A percentile compares a stretch with the other conserved stretches of the same genome.
phyloP scores from a whole-genome alignment of 1,284 basidiomycete genomes.

The Serendipita sp. region DNA sequence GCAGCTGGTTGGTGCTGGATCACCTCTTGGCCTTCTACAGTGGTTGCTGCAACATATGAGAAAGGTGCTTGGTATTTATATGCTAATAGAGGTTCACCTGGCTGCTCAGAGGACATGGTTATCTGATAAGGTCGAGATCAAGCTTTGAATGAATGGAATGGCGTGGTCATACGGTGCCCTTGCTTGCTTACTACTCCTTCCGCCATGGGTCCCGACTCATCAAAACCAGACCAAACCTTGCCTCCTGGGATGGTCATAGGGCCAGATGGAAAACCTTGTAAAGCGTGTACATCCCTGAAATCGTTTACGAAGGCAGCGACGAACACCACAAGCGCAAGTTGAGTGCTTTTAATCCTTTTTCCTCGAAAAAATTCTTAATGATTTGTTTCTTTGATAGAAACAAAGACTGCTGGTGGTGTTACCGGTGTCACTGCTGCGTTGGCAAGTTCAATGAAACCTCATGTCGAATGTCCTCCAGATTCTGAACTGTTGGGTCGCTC shows the following conservation, averaged over 20 bases:
- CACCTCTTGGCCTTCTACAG: neutral
- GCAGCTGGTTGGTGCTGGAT: neutral
- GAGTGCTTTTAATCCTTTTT: slow-evolving; percentile 14
- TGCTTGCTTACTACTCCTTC: neutral
- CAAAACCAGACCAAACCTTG: slow-evolving; percentile 19
- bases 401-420: slow-evolving; percentile 15
- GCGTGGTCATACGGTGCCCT: neutral
- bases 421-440: slow-evolving; percentile 12
- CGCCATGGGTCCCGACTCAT: neutral
- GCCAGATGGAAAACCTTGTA: slow-evolving; percentile 87
- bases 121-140: neutral
- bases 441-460: slow-evolving; percentile 22
- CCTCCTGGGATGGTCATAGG: slow-evolving; percentile 77
- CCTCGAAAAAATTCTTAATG: slow-evolving; percentile 12
- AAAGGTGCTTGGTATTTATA: neutral
- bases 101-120: neutral
- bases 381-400: slow-evolving; percentile 17
- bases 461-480: slow-evolving; percentile 71
- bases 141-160: neutral
- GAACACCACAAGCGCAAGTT: slow-evolving; percentile 12
- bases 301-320: slow-evolving; percentile 45
- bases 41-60: neutral
- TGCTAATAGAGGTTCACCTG: neutral
- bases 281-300: slow-evolving; percentile 70
- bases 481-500: slow-evolving; percentile 74